Percentiles rank a stretch among this genome's conserved stretches.
Conservation (phyloP, 352 stramenopile species). For the Globisporangium echinulatum region DNA sequence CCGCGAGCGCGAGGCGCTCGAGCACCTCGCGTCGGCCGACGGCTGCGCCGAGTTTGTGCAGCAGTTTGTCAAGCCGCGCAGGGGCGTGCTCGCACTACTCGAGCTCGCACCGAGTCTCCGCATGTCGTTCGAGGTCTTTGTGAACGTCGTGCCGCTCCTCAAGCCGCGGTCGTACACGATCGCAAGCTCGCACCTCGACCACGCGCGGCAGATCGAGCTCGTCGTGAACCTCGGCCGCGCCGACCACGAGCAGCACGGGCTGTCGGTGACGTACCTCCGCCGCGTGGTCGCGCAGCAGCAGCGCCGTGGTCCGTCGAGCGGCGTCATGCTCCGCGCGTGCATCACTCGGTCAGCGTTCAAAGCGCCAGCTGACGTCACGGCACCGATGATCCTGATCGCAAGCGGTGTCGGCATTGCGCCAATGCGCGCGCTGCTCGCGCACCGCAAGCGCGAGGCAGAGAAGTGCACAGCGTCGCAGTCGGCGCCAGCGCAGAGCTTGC, state of each 20-base stretch:
- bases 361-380: slow-evolving; percentile 59
- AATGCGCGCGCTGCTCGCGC: slow-evolving; percentile 39
- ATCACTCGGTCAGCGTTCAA: slow-evolving; percentile 87
- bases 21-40: slow-evolving; percentile 50
- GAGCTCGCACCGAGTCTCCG: slow-evolving; percentile 38
- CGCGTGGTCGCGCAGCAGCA: neutral
- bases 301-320: slow-evolving; percentile 32
- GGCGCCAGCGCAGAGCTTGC: slow-evolving; percentile 16
- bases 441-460: slow-evolving; percentile 16
- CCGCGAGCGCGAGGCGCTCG: slow-evolving; percentile 36
- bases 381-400: slow-evolving; percentile 88
- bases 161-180: slow-evolving; percentile 93
- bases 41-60: slow-evolving; percentile 71
- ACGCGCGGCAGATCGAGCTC: slow-evolving; percentile 75
- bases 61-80: slow-evolving; percentile 67
- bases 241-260: slow-evolving; percentile 15
- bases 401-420: slow-evolving; percentile 91
- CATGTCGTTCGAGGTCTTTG: slow-evolving; percentile 69
- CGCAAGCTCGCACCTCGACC: slow-evolving; percentile 69
- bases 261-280: slow-evolving; percentile 22
- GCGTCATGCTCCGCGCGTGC: slow-evolving; percentile 79
- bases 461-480: neutral
- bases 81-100: slow-evolving; percentile 78
- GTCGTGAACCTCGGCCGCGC: slow-evolving; percentile 84
- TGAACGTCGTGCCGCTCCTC: slow-evolving; percentile 76